A percentile compares a stretch with the other conserved stretches of the same genome.
phyloP scores from a whole-genome alignment of 1,139 yeast species.

The Suhomyces wounanorum region DNA sequence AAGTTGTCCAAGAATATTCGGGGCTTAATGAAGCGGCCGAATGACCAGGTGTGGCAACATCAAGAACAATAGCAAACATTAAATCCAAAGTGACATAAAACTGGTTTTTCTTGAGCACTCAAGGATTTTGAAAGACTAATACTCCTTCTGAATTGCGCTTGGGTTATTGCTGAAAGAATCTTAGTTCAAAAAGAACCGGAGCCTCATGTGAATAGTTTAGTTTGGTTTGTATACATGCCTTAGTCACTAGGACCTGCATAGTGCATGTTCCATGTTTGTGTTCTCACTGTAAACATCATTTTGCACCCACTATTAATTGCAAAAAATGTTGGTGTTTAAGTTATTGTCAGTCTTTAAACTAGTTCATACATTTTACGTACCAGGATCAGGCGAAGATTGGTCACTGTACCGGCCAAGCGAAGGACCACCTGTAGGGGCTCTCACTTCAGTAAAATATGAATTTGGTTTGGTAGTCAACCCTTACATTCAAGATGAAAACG shows the following conservation, averaged over 20 bases:
- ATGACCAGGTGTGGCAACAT: not conserved
- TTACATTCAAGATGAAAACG: slow-evolving; percentile 21
- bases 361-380: slow-evolving; percentile 24
- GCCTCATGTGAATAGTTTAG: too few species aligned
- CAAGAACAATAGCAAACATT: not conserved
- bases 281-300: not conserved
- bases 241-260: too few species aligned
- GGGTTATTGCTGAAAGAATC: too few species aligned
- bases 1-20: not conserved
- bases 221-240: too few species aligned
- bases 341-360: not conserved
- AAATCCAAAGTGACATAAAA: not conserved
- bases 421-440: slow-evolving; percentile 22
- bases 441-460: slow-evolving; percentile 30
- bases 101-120: too few species aligned
- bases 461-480: slow-evolving; percentile 42
- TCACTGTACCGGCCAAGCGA: slow-evolving; percentile 30
- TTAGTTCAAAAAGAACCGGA: too few species aligned
- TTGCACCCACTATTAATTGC: not conserved
- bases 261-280: too few species aligned
- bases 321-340: not conserved
- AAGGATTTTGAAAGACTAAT: too few species aligned
- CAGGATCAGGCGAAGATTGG: slow-evolving; percentile 41
- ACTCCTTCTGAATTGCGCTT: too few species aligned
- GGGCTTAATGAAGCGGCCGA: not conserved